Percentiles rank a stretch among this genome's conserved stretches.
phyloP scores from a whole-genome alignment of 768 basidiomycete species.

The Coprinopsis sp. region DNA sequence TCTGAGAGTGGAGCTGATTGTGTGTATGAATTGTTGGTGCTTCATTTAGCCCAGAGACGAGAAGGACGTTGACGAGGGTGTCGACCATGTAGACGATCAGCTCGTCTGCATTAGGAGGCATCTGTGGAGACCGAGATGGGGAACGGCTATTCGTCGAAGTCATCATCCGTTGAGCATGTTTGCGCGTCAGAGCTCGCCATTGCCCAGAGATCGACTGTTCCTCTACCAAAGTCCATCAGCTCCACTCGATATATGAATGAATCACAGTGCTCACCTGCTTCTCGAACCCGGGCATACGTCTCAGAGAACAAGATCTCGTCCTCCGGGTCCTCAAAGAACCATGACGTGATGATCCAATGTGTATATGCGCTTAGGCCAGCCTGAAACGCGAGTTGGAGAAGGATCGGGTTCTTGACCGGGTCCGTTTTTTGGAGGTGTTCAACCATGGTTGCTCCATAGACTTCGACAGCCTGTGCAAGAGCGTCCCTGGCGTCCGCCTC shows the following conservation, averaged over 20 bases:
- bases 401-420: constrained; percentile 36
- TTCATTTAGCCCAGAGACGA: constrained; percentile 25
- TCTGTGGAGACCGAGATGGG: constrained; percentile 21
- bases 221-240: constrained; percentile 26
- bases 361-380: constrained; percentile 42
- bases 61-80: constrained; percentile 39
- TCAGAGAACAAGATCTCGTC: constrained; percentile 40
- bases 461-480: constrained; percentile 24
- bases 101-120: constrained; percentile 22
- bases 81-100: constrained; percentile 32
- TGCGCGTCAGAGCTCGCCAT: constrained; percentile 52
- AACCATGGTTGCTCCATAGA: constrained; percentile 34
- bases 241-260: not conserved
- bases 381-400: constrained; percentile 43
- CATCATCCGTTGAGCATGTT: constrained; percentile 38
- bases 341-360: constrained; percentile 46
- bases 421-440: constrained; percentile 30
- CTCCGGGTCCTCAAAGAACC: constrained; percentile 48
- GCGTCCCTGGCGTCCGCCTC: constrained; percentile 22
- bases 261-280: constrained; percentile 31
- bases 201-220: constrained; percentile 48
- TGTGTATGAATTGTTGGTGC: constrained; percentile 1
- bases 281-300: constrained; percentile 37
- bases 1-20: constrained; percentile 16
- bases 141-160: constrained; percentile 22